Percentiles rank a stretch among this genome's conserved stretches.
Evolutionary conservation across 2,329 filamentous ascomycete genomes (phyloP).

Genomic region (Alternaria gaisen): DNA sequence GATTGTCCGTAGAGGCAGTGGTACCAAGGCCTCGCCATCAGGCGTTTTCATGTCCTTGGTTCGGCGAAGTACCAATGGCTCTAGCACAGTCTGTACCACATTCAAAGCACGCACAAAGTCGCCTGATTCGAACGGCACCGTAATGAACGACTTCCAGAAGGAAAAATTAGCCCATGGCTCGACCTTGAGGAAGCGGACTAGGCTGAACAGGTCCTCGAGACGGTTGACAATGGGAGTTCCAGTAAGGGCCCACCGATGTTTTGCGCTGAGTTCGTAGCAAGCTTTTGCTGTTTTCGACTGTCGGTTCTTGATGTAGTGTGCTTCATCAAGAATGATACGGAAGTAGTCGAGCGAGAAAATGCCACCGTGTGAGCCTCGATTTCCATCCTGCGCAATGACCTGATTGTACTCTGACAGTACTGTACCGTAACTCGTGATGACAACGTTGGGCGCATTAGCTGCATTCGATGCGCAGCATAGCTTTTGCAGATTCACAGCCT

Average conservation of each 20-base stretch:
- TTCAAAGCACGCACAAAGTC: constrained; percentile 93
- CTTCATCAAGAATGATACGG: constrained; percentile 93
- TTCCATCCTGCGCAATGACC: constrained; percentile 71
- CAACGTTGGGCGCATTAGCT: constrained; percentile 80
- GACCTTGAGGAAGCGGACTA: constrained; percentile 90
- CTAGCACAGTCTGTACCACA: constrained; percentile 95
- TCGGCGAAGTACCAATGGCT: constrained; percentile 91
- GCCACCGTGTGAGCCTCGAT: constrained; percentile 69
- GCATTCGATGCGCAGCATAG: constrained; percentile 80
- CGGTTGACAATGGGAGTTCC: constrained; percentile 97
- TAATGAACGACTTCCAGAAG: constrained; percentile 99
- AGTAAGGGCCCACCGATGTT: constrained; percentile 91
- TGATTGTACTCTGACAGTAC: constrained; percentile 89
- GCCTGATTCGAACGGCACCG: constrained; percentile 93
- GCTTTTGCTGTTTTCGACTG: constrained; percentile 94
- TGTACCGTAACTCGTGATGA: constrained; percentile 94
- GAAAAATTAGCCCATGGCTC: constrained; percentile 99
- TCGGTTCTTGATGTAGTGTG: constrained; percentile 86
- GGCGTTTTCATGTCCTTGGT: constrained; percentile 99
- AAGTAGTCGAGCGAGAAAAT: constrained; percentile 95
- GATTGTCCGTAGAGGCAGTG: constrained; percentile 80
- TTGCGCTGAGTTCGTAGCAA: constrained; percentile 86
- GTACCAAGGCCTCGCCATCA: constrained; percentile 80
- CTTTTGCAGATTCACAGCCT: constrained; percentile 77
- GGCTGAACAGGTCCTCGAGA: constrained; percentile 90